A percentile compares a stretch with the other conserved stretches of the same genome.
Evolutionary conservation across 768 basidiomycete species (phyloP).

Genomic region (Phlegmacium glaucopus): DNA sequence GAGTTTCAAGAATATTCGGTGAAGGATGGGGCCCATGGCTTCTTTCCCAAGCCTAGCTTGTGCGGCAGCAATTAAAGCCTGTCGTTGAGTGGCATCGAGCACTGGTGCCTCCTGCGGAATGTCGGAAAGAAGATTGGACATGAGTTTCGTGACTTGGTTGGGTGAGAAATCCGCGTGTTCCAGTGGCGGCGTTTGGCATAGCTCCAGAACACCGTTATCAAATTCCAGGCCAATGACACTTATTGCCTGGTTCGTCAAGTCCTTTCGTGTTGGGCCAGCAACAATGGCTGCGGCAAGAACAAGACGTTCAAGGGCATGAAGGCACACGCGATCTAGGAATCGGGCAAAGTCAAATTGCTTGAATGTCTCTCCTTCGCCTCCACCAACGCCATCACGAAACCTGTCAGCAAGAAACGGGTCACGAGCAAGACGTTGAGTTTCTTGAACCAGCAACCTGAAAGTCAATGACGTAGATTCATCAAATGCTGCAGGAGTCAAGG

Average conservation of each 20-base stretch:
- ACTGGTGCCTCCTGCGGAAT: constrained; percentile 64
- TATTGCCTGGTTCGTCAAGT: constrained; percentile 61
- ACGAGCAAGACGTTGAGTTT: constrained; percentile 83
- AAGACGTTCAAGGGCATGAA: constrained; percentile 76
- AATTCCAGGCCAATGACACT: constrained; percentile 74
- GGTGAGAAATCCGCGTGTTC: constrained; percentile 78
- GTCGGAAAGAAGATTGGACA: constrained; percentile 78
- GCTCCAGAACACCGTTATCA: constrained; percentile 69
- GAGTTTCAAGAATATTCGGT: constrained; percentile 68
- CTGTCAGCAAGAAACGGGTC: constrained; percentile 89
- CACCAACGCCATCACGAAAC: constrained; percentile 87
- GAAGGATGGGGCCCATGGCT: constrained; percentile 68
- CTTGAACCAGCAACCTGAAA: constrained; percentile 83
- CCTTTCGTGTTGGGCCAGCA: constrained; percentile 52
- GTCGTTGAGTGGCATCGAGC: constrained; percentile 69
- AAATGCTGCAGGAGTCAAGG: constrained; percentile 58
- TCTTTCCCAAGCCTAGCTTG: constrained; percentile 82
- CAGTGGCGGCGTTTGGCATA: constrained; percentile 79
- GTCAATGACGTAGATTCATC: constrained; percentile 77
- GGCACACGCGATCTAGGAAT: constrained; percentile 78
- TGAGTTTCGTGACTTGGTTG: constrained; percentile 71
- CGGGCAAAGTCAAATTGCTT: constrained; percentile 79
- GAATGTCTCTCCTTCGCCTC: constrained; percentile 81
- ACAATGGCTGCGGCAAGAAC: constrained; percentile 75
- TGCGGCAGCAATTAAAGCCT: constrained; percentile 69